Percentiles rank a stretch among this genome's conserved stretches.
Conservation (phyloP, 2,329 filamentous ascomycete species). For the Xylariaceae sp. region DNA sequence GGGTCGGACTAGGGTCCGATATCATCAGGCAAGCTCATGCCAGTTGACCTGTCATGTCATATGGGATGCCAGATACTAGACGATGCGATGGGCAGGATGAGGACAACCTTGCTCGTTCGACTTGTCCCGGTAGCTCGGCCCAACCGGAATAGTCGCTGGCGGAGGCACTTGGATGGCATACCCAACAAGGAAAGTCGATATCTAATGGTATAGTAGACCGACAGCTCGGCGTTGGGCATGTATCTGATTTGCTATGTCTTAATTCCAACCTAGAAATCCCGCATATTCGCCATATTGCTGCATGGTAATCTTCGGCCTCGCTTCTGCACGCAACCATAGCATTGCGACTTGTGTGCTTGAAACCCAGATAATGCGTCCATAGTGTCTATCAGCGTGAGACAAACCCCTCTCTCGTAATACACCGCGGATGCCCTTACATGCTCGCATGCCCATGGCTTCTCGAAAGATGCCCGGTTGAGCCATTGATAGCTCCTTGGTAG, state of each 20-base stretch:
- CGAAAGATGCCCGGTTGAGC: conserved; percentile 15
- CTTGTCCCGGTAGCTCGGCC: conserved; percentile 1
- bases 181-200: conserved; percentile 12
- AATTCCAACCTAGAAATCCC: neutral
- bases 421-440: conserved; percentile 7
- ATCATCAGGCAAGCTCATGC: too few relatives aligned
- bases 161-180: conserved; percentile 4
- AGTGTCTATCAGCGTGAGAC: neutral
- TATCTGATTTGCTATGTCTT: neutral
- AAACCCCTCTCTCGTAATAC: conserved; percentile 22
- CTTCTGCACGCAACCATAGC: conserved; percentile 3
- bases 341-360: neutral
- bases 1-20: too few relatives aligned
- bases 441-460: conserved; percentile 18
- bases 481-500: conserved; percentile 1
- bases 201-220: too few relatives aligned
- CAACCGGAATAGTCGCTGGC: conserved; percentile 10
- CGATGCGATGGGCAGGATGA: conserved; percentile 1
- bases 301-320: neutral
- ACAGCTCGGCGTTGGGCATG: neutral
- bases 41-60: too few relatives aligned
- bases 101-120: neutral
- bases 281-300: neutral
- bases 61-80: neutral
- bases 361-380: neutral